Evolutionary conservation across 1,139 yeast species (phyloP).

Genomic region (Magnusiomyces ingens): DNA sequence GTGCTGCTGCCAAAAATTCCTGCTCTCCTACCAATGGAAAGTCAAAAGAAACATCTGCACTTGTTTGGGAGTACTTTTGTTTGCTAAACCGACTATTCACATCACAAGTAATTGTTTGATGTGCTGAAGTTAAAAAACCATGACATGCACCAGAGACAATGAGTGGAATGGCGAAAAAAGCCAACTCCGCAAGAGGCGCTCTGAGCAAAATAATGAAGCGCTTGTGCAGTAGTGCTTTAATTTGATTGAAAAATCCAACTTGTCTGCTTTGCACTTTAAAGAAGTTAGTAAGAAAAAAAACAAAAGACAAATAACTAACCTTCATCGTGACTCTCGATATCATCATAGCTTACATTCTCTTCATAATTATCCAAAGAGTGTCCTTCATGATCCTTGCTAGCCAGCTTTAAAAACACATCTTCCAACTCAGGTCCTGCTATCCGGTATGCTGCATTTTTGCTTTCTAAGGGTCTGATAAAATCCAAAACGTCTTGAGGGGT

Average conservation of each 20-base stretch:
- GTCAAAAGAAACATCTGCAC: constrained; percentile 13
- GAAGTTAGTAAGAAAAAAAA: too few species aligned
- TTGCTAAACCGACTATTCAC: constrained; percentile 1
- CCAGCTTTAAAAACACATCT: constrained; percentile 32
- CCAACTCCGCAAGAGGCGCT: constrained; percentile 28
- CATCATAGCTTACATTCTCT: not conserved
- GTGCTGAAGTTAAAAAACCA: constrained; percentile 19
- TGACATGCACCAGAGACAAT: constrained; percentile 30
- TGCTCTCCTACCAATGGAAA: constrained; percentile 20
- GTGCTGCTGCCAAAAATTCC: constrained; percentile 6
- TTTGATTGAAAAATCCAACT: constrained; percentile 25
- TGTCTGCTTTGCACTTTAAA: not conserved
- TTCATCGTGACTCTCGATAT: constrained; percentile 5
- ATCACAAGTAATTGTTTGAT: not conserved
- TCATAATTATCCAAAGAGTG: constrained; percentile 7
- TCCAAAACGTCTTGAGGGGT: constrained; percentile 23
- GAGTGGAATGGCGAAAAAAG: constrained; percentile 28
- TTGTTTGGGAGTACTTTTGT: constrained; percentile 21
- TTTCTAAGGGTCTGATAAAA: constrained; percentile 22
- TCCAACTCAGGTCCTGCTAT: constrained; percentile 34
- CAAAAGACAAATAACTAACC: too few species aligned
- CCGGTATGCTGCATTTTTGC: constrained; percentile 21
- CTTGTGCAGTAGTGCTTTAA: constrained; percentile 29
- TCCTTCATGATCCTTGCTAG: constrained; percentile 30
- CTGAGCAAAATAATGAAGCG: constrained; percentile 28